phyloP scores from a whole-genome alignment of 495 filamentous ascomycete genomes.

The Aspergillus indologenus region DNA sequence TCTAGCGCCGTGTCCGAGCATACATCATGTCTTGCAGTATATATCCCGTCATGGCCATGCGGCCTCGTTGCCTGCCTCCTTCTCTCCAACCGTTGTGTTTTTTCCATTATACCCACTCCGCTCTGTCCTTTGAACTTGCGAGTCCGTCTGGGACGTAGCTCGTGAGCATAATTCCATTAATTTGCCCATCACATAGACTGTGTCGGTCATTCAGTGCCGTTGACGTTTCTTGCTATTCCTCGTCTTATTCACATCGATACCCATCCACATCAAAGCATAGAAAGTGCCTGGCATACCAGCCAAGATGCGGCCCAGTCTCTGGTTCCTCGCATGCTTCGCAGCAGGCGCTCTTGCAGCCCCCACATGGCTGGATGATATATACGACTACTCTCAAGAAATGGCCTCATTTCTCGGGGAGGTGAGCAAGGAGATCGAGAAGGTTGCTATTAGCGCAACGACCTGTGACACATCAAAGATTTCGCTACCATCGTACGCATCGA shows the following conservation, averaged over 20 bases:
- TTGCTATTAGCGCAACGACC: conserved; percentile 17
- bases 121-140: background rate
- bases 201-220: background rate
- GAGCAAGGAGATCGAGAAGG: conserved; percentile 34
- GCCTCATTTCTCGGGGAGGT: conserved; percentile 38
- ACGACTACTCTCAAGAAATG: conserved; percentile 38
- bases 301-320: conserved; percentile 31
- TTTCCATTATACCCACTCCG: background rate
- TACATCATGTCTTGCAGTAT: background rate
- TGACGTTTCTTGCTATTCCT: background rate
- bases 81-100: conserved; percentile 1
- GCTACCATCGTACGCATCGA: conserved; percentile 39
- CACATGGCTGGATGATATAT: conserved; percentile 32
- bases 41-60: conserved; percentile 15
- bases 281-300: conserved; percentile 11
- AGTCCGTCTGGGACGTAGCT: background rate
- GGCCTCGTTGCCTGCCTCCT: conserved; percentile 8
- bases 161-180: background rate
- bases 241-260: background rate
- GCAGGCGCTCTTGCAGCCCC: conserved; percentile 38
- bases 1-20: conserved; percentile 6
- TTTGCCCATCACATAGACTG: background rate
- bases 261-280: background rate
- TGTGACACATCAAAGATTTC: conserved; percentile 40
- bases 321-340: conserved; percentile 28